These are phyloP conservation scores for Sphaerobolus stellatus DNA, from an alignment of 1,284 basidiomycete genomes.

Conservation along the genomic window DNA sequence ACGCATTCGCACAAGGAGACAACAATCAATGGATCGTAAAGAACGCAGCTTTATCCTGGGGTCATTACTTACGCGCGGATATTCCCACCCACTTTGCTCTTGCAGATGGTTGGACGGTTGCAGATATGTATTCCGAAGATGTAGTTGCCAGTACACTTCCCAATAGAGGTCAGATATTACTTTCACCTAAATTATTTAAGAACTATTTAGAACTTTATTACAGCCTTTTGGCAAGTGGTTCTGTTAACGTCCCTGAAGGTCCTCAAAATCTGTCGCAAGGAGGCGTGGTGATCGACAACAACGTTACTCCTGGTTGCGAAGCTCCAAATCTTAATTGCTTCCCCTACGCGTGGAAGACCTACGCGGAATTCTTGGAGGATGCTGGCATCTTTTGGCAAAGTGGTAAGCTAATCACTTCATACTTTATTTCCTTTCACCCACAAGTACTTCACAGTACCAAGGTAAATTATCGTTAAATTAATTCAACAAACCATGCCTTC, in stretches of 20 bases:
- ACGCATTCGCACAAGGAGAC: constrained; percentile 23
- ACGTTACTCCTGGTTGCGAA: constrained; percentile 14
- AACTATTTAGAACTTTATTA: not conserved
- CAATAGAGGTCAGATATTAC: constrained; percentile 16
- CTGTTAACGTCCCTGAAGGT: constrained; percentile 14
- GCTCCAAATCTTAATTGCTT: constrained; percentile 12
- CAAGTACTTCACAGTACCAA: not conserved
- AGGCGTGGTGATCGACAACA: constrained; percentile 14
- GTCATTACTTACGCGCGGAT: constrained; percentile 24
- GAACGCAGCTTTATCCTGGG: constrained; percentile 25
- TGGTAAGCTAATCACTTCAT: constrained; percentile 12
- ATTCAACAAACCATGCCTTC: not conserved
- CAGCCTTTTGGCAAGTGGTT: constrained; percentile 20
- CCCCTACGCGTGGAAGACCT: constrained; percentile 25
- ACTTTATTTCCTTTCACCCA: not conserved
- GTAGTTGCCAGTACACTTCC: constrained; percentile 23
- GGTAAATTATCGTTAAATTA: not conserved
- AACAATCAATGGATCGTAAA: constrained; percentile 23
- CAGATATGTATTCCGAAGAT: constrained; percentile 25
- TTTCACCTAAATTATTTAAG: not conserved
- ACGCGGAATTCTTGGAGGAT: constrained; percentile 24
- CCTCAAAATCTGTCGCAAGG: constrained; percentile 9
- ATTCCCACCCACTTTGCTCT: constrained; percentile 24
- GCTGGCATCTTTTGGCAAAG: constrained; percentile 21
- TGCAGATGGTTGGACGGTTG: constrained; percentile 24